These are phyloP conservation scores for Trichophyton schoenleinii DNA, from an alignment of 2,329 filamentous ascomycete species.

Conservation along the genomic window DNA sequence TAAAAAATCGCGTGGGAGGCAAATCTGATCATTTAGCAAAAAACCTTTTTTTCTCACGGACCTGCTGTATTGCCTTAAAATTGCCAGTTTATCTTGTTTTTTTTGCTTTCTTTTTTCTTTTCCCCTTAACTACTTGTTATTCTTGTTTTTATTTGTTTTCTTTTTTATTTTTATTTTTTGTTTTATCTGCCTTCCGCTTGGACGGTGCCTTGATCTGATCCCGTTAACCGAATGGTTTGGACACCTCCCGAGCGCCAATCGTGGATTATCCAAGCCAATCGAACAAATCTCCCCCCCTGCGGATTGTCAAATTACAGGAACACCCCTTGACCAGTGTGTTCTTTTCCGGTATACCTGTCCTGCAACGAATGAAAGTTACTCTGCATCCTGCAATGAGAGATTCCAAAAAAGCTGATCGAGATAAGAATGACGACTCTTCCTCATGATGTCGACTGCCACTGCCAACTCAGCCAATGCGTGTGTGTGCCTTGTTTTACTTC, in stretches of 20 bases:
- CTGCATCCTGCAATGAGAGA: not conserved
- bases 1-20: conserved; percentile 2
- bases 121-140: not conserved
- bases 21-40: conserved; percentile 4
- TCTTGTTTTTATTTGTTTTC: not conserved
- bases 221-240: not conserved
- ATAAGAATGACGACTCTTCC: too few species aligned
- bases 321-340: not conserved
- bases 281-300: not conserved
- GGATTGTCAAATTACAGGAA: not conserved
- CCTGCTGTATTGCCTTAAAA: conserved; percentile 3
- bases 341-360: not conserved
- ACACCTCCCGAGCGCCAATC: too few species aligned
- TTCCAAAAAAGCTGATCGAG: too few species aligned
- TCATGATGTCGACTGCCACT: not conserved
- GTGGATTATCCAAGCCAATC: not conserved
- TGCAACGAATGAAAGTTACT: not conserved
- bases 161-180: not conserved
- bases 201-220: not conserved
- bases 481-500: not conserved
- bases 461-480: not conserved
- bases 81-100: conserved; percentile 3
- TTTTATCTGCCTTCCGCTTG: not conserved
- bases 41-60: not conserved
- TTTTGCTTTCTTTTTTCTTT: not conserved